Percentiles rank a stretch among this genome's conserved stretches.
Evolutionary conservation across 2,329 filamentous ascomycete species (phyloP).

Genomic region (Ophiocordyceps sinensis): DNA sequence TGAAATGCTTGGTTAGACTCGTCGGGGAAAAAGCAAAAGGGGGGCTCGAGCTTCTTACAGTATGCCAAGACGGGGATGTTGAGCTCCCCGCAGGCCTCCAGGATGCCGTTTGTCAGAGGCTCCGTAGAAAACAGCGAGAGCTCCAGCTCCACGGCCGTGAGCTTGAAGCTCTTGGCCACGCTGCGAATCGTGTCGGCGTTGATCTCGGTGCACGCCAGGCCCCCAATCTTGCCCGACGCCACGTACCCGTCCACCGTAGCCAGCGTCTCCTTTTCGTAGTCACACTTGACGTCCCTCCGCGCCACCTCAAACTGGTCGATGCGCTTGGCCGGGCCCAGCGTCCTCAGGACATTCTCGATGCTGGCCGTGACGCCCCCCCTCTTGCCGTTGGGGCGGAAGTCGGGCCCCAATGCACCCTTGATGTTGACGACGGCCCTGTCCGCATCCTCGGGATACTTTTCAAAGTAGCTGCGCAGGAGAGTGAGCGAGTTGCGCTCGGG

Average conservation of each 20-base stretch:
- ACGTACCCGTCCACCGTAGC: constrained; percentile 33
- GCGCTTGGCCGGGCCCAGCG: constrained; percentile 39
- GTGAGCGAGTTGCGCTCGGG: constrained; percentile 43
- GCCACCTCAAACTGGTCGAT: constrained; percentile 47
- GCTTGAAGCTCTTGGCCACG: constrained; percentile 27
- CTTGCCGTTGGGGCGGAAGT: constrained; percentile 32
- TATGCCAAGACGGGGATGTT: constrained; percentile 59
- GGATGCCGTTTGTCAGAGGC: constrained; percentile 34
- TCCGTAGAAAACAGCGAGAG: constrained; percentile 35
- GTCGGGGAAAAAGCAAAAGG: constrained; percentile 2
- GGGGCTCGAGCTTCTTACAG: constrained; percentile 20
- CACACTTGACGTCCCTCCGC: constrained; percentile 35
- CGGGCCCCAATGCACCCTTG: constrained; percentile 35
- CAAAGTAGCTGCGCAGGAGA: constrained; percentile 47
- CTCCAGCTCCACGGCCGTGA: constrained; percentile 39
- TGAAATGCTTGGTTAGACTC: constrained; percentile 5
- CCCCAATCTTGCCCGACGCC: constrained; percentile 34
- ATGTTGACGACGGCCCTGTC: constrained; percentile 45
- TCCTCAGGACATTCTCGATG: constrained; percentile 39
- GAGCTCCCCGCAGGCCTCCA: constrained; percentile 42
- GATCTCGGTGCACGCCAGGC: constrained; percentile 37
- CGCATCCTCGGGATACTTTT: constrained; percentile 47
- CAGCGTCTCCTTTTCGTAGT: constrained; percentile 28
- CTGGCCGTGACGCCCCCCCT: constrained; percentile 39
- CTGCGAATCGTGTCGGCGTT: constrained; percentile 32